Conservation (phyloP, 345 rosid species). For the Eutrema heterophyllum region DNA sequence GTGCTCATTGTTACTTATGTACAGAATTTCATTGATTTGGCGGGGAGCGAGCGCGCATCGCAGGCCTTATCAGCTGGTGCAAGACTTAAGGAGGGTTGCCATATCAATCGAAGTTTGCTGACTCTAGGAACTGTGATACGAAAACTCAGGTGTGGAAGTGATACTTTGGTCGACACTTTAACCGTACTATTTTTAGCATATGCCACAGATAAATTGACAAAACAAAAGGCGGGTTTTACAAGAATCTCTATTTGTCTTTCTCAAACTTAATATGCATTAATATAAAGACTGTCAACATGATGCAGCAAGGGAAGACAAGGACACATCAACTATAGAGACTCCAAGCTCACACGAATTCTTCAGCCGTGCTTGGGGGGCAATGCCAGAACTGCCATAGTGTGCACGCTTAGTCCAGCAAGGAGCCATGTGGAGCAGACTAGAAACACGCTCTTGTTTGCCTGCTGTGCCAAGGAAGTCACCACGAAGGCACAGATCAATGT, state of each 20-base stretch:
- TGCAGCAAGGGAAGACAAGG: conserved; percentile 91
- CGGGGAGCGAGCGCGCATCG: conserved; percentile 97
- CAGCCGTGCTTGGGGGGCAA: conserved; percentile 98
- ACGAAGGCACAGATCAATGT: conserved; percentile 97
- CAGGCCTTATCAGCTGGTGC: conserved; percentile 86
- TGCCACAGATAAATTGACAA: not conserved
- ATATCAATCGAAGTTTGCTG: conserved; percentile 92
- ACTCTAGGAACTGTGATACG: conserved; percentile 95
- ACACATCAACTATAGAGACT: conserved; percentile 94
- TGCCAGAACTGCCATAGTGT: conserved; percentile 92
- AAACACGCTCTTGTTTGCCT: conserved; percentile 93
- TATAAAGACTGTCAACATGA: conserved; percentile 11
- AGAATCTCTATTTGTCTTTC: conserved; percentile 11
- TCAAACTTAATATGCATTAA: conserved; percentile 5
- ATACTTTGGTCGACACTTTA: not conserved
- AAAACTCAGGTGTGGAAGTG: conserved; percentile 67
- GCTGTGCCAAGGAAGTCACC: conserved; percentile 95
- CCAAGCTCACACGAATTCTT: conserved; percentile 86
- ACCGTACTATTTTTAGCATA: not conserved
- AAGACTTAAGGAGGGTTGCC: conserved; percentile 96
- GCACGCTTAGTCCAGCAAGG: conserved; percentile 96
- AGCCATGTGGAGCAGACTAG: conserved; percentile 98
- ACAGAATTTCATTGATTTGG: conserved; percentile 94
- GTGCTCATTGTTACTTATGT: conserved; percentile 19
- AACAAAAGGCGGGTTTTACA: not conserved